Base-by-base conservation (phyloP, 106 monocot genomes). In the Hemerocallis citrina region DNA sequence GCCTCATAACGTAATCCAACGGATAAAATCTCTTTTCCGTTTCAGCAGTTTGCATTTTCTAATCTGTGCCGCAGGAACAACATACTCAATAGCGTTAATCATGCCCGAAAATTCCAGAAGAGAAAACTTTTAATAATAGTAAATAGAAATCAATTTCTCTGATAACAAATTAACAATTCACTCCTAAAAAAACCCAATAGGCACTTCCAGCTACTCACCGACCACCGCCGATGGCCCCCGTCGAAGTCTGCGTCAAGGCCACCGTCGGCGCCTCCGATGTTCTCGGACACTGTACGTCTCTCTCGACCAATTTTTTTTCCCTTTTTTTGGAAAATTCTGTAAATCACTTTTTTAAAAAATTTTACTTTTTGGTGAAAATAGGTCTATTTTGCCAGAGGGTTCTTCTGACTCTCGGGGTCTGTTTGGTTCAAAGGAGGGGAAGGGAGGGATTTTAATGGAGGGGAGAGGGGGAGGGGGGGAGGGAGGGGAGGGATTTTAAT, bases 301-400 rank as follows among this genome's bases (percentile, higher is more conserved):
- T 7, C n/a, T n/a, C n/a, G n/a, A n/a, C n/a, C n/a, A 5, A 7
- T 8, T 39, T 21, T 17, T n/a, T n/a, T n/a, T n/a, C n/a, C n/a
- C n/a, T n/a, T 12, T 41, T 16, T 10, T 10, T 1, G 15, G 15
- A 44, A 44, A 14, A 44, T 14, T 17, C 43, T 44, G 17, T 44
- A 17, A 44, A 44, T 44, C 17, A 14, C 5, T 17, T 14, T 44
- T 44, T 17, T 5, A 17, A 44, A 44, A 1, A 44, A 0, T 44
- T 44, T 23, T n/a, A 20, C 10, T 11, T 8, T 4, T 19, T 52
- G 17, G n/a, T n/a, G 22, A 2, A 3, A 23, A 62, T 41, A 89
- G 89, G 89, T 55, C 89, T 81, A 2, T 85, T 85, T 64, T 62
- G 74, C 40, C 89, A 89, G 34, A 81, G 81, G 54, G 85, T 88